Percentiles rank a stretch among this genome's conserved stretches.
These are phyloP conservation scores for Lasiosphaeriaceae sp. DNA, from an alignment of 495 filamentous ascomycete genomes.

Conservation along the genomic window DNA sequence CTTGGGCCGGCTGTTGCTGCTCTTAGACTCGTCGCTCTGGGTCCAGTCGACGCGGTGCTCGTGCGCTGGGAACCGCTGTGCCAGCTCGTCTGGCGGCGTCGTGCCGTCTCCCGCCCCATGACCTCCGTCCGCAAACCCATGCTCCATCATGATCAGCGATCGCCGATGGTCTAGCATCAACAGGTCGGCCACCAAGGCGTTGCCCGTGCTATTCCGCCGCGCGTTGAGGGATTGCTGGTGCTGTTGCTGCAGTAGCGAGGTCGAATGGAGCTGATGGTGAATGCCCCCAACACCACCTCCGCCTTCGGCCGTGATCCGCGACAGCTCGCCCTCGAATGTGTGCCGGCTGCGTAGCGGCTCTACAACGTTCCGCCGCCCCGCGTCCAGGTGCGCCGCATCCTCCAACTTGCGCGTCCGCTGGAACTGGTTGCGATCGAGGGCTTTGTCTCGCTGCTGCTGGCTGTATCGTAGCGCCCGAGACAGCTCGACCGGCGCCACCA, in stretches of 20 bases:
- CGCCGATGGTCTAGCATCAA: not conserved
- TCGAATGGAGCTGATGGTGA: not conserved
- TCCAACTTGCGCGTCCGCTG: slow-evolving; percentile 27
- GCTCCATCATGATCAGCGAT: slow-evolving; percentile 12
- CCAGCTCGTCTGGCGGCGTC: slow-evolving; percentile 8
- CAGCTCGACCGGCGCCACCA: slow-evolving; percentile 12
- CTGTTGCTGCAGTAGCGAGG: not conserved
- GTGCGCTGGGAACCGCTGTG: slow-evolving; percentile 1
- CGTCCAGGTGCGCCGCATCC: slow-evolving; percentile 23
- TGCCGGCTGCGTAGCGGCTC: slow-evolving; percentile 3
- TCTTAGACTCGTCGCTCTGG: slow-evolving; percentile 37
- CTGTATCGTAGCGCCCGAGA: slow-evolving; percentile 12
- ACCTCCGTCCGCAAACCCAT: not conserved
- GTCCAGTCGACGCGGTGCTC: slow-evolving; percentile 43
- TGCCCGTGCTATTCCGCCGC: slow-evolving; percentile 23
- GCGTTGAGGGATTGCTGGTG: not conserved
- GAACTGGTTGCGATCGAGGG: slow-evolving; percentile 32
- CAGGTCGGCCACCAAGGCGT: slow-evolving; percentile 8
- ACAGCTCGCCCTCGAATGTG: slow-evolving; percentile 20
- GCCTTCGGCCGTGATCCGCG: slow-evolving; percentile 7
- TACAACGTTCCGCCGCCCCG: slow-evolving; percentile 8
- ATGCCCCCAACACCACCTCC: not conserved
- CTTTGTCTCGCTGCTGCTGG: slow-evolving; percentile 19
- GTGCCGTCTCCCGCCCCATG: not conserved
- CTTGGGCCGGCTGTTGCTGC: slow-evolving; percentile 1